Percentiles rank a stretch among this genome's conserved stretches.
Conservation (phyloP, 257 asterid genomes). For the Anisodus tanguticus region DNA sequence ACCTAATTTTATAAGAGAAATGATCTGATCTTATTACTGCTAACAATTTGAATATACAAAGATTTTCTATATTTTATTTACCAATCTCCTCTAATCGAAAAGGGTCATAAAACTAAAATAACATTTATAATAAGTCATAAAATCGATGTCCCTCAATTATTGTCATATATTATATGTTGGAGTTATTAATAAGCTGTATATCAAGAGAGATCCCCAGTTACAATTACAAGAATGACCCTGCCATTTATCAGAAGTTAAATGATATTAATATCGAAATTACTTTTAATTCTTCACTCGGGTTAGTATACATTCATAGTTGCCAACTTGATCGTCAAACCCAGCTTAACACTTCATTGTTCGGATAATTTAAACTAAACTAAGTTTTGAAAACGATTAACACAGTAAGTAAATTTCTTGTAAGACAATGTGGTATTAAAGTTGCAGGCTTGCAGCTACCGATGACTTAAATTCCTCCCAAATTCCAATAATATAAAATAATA, state of each 20-base stretch:
- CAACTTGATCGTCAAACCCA: constrained; percentile 2
- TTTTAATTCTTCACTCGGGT: neutral
- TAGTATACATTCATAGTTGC: neutral
- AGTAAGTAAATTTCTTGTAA: neutral
- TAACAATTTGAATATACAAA: too few relatives aligned
- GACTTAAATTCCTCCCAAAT: too few relatives aligned
- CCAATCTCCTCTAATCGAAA: too few relatives aligned
- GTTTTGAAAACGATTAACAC: neutral
- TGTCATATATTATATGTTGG: neutral
- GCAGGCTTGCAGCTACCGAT: too few relatives aligned
- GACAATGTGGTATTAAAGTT: neutral
- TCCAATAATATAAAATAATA: neutral
- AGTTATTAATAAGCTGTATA: neutral
- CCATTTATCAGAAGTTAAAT: constrained; percentile 37
- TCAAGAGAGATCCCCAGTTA: neutral
- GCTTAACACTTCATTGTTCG: constrained; percentile 16
- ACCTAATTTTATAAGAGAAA: too few relatives aligned
- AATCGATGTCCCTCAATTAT: too few relatives aligned
- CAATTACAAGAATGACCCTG: neutral
- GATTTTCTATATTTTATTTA: too few relatives aligned
- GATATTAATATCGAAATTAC: neutral
- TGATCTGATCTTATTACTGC: too few relatives aligned
- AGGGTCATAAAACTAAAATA: too few relatives aligned
- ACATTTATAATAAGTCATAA: too few relatives aligned
- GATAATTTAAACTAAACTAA: neutral